Evolutionary conservation across 306 rosid species (phyloP), one percentile per base, ranked within the genome.

Genomic region (Vigna hirtella): DNA sequence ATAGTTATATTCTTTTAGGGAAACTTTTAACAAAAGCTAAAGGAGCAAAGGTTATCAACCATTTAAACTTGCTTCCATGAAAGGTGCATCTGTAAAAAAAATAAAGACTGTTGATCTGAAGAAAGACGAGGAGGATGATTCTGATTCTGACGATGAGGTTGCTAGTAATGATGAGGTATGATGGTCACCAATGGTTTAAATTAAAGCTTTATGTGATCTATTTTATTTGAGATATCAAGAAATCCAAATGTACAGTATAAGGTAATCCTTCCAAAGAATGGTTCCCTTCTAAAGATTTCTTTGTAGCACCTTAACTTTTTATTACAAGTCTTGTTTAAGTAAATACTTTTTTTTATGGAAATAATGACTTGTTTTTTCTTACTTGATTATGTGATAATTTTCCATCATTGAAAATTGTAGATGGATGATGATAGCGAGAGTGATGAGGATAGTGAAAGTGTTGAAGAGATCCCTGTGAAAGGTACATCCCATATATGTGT

Each of bases 401-500:
- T 77, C 43, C 28, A 6, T 56, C 13, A 66, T 71, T 69, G 24
- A 47, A 49, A 7, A 11, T 50, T 84, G 22, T 61, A 93, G 97
- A 51, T 72, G 32, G 84, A 50, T 6, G 87, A 47, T 4, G 87
- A 68, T 17, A 57, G 66, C 28, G 89, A 79, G 32, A 74, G 74
- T 10, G 88, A 86, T 4, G 86, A 34, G 0, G 87, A 55, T 0
- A 74, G 78, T 68, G 92, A 87, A 0, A 86, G 79, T 26, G 87
- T 85, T 28, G 89, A 79, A 5, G 80, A 87, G 66, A 72, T 84
- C 56, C 80, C 88, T 58, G 88, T 80, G 1, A 88, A 90, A 92
- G 97, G 98, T 90, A 52, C 20, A 18, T 18, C 20, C 20, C 20
- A 18, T 18, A 18, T 18, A 18, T 18, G 20, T 18, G 20, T 18